A percentile compares a stretch with the other conserved stretches of the same genome.
Evolutionary conservation across 208 protist genomes (phyloP).

Genomic region (Leishmania tropica): DNA sequence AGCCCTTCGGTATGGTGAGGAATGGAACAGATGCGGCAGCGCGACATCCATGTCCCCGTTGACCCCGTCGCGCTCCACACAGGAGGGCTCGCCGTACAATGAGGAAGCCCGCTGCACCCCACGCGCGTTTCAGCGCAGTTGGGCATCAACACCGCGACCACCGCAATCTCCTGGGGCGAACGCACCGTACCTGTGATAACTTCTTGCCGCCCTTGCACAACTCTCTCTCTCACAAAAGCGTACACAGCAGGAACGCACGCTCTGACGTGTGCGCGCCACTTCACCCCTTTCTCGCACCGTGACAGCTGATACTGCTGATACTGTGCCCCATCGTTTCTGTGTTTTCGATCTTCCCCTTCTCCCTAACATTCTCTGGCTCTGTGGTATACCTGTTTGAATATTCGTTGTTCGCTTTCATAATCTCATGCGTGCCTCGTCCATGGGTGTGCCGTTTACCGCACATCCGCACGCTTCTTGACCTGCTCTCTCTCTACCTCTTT

Average conservation of each 20-base stretch:
- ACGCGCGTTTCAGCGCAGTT: neutral
- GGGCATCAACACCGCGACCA: neutral
- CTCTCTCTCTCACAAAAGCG: neutral
- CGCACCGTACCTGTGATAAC: constrained; percentile 3
- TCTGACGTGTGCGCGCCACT: neutral
- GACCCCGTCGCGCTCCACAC: constrained; percentile 4
- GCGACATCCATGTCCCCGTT: constrained; percentile 1
- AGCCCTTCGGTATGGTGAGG: neutral
- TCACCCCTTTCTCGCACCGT: neutral
- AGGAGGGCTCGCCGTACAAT: constrained; percentile 1
- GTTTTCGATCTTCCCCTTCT: constrained; percentile 1
- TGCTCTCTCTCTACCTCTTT: neutral
- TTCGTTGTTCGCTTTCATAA: neutral
- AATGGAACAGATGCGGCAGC: neutral
- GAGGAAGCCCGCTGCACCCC: neutral
- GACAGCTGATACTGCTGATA: neutral
- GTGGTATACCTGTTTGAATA: constrained; percentile 9
- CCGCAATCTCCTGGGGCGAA: neutral
- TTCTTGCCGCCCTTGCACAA: constrained; percentile 2
- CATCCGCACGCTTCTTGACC: neutral
- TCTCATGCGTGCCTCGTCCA: neutral
- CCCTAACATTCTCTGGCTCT: neutral
- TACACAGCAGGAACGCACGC: neutral
- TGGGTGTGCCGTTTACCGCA: neutral
- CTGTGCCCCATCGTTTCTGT: constrained; percentile 1